Evolutionary conservation across 352 stramenopile genomes (phyloP).

Genomic region (Pythium folliculosum): DNA sequence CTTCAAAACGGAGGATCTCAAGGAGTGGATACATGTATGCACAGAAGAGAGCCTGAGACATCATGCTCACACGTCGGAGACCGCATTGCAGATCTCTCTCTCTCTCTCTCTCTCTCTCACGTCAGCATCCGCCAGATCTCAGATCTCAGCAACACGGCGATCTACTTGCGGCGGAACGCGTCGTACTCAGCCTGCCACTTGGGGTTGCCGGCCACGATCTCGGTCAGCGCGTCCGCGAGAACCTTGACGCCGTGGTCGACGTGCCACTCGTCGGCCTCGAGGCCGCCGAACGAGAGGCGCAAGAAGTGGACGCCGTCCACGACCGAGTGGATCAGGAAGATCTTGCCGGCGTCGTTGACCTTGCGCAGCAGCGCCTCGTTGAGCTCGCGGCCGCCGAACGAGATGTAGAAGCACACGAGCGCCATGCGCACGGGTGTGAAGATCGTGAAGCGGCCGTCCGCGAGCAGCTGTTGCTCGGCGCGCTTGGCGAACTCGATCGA

Average conservation of each 20-base stretch:
- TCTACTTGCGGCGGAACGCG: conserved; percentile 9
- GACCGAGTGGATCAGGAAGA: conserved; percentile 69
- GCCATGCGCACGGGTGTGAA: conserved; percentile 50
- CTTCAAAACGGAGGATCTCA: too few species aligned
- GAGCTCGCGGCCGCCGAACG: conserved; percentile 44
- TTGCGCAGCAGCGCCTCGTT: conserved; percentile 53
- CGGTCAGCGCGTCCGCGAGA: conserved; percentile 34
- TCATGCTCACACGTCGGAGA: too few species aligned
- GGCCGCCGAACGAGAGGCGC: conserved; percentile 50
- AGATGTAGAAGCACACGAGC: conserved; percentile 66
- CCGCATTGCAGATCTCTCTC: too few species aligned
- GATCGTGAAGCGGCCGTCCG: conserved; percentile 54
- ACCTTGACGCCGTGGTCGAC: conserved; percentile 46
- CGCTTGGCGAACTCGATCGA: conserved; percentile 51
- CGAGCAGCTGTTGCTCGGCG: conserved; percentile 40
- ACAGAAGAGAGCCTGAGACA: too few species aligned
- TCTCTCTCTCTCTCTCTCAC: too few species aligned
- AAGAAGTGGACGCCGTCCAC: conserved; percentile 57
- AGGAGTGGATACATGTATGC: too few species aligned
- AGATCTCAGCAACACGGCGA: too few species aligned
- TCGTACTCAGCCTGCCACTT: conserved; percentile 37
- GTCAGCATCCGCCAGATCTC: too few species aligned
- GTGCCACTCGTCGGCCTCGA: conserved; percentile 50
- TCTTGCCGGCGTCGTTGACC: conserved; percentile 59
- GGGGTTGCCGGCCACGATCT: conserved; percentile 33